Evolutionary conservation across 495 filamentous ascomycete species (phyloP).

Genomic region (Aspergillus homomorphus): DNA sequence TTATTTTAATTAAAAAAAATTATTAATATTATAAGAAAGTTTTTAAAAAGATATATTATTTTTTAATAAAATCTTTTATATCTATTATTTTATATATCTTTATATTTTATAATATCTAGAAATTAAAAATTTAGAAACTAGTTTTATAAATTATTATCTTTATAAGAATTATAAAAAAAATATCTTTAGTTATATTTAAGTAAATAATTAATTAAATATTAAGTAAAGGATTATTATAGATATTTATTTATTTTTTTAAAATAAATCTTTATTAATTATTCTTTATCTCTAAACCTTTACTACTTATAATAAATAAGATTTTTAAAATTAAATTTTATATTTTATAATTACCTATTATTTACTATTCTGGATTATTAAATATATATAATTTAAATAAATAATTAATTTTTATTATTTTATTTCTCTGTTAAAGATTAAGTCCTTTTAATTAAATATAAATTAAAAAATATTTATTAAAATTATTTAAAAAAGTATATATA

Average conservation of each 20-base stretch:
- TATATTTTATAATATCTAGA: no score
- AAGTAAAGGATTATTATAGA: slow-evolving; percentile 4
- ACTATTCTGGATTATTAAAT: no score
- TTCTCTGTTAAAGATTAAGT: background rate
- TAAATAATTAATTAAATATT: slow-evolving; percentile 2
- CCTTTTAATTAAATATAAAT: slow-evolving; percentile 1
- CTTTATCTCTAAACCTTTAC: no score
- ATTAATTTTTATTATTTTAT: slow-evolving; percentile 7
- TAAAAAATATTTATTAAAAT: background rate
- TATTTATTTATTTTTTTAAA: no score
- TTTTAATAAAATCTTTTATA: no score
- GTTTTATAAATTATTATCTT: no score
- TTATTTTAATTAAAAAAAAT: slow-evolving; percentile 2
- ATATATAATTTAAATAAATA: slow-evolving; percentile 5
- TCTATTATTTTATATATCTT: no score
- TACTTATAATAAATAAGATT: no score
- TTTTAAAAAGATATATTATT: slow-evolving; percentile 1
- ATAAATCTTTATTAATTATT: no score
- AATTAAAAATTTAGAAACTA: no score
- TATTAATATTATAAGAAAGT: slow-evolving; percentile 11
- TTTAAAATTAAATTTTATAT: no score
- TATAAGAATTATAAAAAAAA: slow-evolving; percentile 8
- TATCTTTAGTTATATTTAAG: slow-evolving; percentile 2
- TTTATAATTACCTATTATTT: no score
- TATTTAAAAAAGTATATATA: slow-evolving; percentile 6